These are phyloP conservation scores for Pseudocercospora macadamiae DNA, from an alignment of 2,329 filamentous ascomycete species.

Conservation along the genomic window DNA sequence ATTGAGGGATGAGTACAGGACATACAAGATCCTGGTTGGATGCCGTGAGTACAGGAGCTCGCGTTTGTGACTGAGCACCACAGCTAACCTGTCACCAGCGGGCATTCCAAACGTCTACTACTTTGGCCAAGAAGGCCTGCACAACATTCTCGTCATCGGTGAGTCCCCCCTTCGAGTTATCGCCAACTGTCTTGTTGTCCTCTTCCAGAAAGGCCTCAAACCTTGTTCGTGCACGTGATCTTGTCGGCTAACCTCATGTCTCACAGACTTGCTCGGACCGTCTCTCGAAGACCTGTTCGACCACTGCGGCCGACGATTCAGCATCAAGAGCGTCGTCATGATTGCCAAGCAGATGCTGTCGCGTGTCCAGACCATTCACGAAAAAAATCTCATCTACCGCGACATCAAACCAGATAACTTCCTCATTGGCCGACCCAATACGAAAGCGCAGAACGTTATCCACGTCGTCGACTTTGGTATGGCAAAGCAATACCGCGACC, in stretches of 20 bases:
- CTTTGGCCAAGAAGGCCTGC: conserved; percentile 95
- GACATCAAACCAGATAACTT: conserved; percentile 99
- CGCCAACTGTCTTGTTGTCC: background rate
- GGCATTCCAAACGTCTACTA: conserved; percentile 99
- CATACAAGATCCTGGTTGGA: conserved; percentile 98
- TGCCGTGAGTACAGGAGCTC: conserved; percentile 74
- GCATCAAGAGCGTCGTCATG: conserved; percentile 98
- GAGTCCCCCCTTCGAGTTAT: conserved; percentile 2
- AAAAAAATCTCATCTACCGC: conserved; percentile 98
- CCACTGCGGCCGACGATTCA: conserved; percentile 92
- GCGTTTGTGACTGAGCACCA: background rate
- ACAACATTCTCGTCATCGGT: conserved; percentile 93
- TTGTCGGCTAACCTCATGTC: conserved; percentile 8
- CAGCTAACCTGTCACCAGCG: conserved; percentile 56
- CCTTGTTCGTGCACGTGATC: conserved; percentile 18
- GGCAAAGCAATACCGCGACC: conserved; percentile 98
- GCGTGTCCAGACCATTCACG: conserved; percentile 90
- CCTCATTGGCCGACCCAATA: conserved; percentile 87
- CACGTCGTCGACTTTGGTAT: conserved; percentile 99
- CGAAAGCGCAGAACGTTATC: conserved; percentile 95
- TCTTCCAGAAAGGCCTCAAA: background rate
- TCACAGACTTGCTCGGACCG: conserved; percentile 78
- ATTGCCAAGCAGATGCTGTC: conserved; percentile 99
- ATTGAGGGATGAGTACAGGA: conserved; percentile 95
- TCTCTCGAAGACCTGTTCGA: conserved; percentile 97